Evolutionary conservation across 1,284 basidiomycete genomes (phyloP).

Genomic region (Malassezia sp.): DNA sequence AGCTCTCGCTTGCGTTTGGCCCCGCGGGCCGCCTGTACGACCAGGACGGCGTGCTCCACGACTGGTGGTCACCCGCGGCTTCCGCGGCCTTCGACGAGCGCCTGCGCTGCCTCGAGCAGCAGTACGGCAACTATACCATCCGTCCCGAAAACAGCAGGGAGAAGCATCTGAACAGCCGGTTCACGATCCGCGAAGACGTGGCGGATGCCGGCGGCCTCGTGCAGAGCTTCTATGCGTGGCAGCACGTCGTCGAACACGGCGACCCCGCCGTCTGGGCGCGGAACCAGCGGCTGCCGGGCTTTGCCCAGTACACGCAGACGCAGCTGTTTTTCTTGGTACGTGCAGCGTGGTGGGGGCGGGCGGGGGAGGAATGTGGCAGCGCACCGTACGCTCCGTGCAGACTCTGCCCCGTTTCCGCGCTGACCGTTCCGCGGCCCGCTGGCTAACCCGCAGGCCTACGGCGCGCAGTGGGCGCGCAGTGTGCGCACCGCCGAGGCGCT

Average conservation of each 20-base stretch:
- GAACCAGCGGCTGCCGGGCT: slow-evolving; percentile 44
- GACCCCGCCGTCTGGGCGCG: slow-evolving; percentile 24
- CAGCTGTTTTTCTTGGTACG: slow-evolving; percentile 48
- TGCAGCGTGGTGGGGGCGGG: no score
- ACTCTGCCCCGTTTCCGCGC: no score
- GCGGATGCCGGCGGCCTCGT: slow-evolving; percentile 52
- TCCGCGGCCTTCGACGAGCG: slow-evolving; percentile 69
- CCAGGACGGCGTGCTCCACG: slow-evolving; percentile 54
- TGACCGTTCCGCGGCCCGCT: no score
- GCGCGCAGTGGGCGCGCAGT: slow-evolving; percentile 35
- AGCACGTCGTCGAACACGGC: slow-evolving; percentile 26
- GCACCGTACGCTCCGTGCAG: no score
- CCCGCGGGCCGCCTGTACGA: slow-evolving; percentile 65
- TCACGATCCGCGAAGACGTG: slow-evolving; percentile 57
- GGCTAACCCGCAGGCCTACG: no score
- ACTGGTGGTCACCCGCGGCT: slow-evolving; percentile 66
- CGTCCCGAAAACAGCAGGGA: slow-evolving; percentile 72
- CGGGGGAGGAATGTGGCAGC: no score
- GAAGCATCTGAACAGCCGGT: slow-evolving; percentile 69
- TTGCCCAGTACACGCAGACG: slow-evolving; percentile 39
- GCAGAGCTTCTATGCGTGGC: slow-evolving; percentile 47
- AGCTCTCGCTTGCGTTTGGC: slow-evolving; percentile 73
- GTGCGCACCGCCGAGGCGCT: slow-evolving; percentile 30
- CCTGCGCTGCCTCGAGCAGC: slow-evolving; percentile 74
- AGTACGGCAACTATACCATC: slow-evolving; percentile 72